Evolutionary conservation across 2,329 filamentous ascomycete species (phyloP), one percentile per base, ranked within the genome.

Genomic region (Fusarium odoratissimum): DNA sequence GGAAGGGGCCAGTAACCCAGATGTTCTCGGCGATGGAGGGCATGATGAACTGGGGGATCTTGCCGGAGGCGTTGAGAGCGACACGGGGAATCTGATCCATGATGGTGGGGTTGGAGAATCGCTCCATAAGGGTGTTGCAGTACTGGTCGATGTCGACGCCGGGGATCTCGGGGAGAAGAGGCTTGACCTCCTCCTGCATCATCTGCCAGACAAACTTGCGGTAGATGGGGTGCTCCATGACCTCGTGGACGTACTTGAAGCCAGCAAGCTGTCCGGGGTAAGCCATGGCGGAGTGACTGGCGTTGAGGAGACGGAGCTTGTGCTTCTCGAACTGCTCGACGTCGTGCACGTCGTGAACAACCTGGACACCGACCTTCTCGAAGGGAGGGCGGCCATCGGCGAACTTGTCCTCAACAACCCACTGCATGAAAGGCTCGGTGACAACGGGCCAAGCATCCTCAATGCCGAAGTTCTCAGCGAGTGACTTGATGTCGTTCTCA

Each of bases 311-410:
- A 23, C 86, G 86, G 41, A 88, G 84, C 82, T 88, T 88, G 82
- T 88, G 86, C 82, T 85, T 87, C 82, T 88, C 86, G 70, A 87
- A 88, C 76, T 86, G 79, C 80, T 88, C 86, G 33, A 88, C 86
- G 19, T 84, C 83, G 74, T 86, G 81, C n/a, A 87, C 85, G 59
- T 86, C 80, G 63, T 82, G 79, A 71, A 88, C 86, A 11, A 88
- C 82, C 80, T 88, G 86, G 7, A 86, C 85, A 60, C 86, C 86
- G 44, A 85, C 86, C 78, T 85, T 85, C 49, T 88, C 86, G 52
- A 88, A 86, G 1, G 84, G 81, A 31, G 86, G 86, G 48, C 86
- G 86, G 41, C 86, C 86, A 64, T 87, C 82, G 67, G 75, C 80
- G 78, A 88, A 88, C 64, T 84, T 80, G 80, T 88, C 86, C 79